Evolutionary conservation across 139 green algal species (phyloP).

Genomic region (Chlorella sp.): DNA sequence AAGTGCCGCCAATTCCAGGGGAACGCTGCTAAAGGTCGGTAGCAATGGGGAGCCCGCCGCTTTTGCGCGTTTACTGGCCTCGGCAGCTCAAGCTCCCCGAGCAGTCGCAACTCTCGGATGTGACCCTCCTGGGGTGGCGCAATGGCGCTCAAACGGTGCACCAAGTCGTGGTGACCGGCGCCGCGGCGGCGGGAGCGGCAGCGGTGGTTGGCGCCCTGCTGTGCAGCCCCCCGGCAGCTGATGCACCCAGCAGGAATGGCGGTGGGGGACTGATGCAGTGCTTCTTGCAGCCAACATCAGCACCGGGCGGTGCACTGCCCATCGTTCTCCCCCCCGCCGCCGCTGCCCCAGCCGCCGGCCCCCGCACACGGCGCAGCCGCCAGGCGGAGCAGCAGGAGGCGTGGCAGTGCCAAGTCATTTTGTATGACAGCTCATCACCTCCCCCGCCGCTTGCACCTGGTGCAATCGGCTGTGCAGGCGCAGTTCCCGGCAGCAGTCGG

Average conservation of each 20-base stretch:
- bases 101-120: neutral
- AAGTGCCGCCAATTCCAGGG: neutral
- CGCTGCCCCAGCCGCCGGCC: neutral
- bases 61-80: constrained; percentile 4
- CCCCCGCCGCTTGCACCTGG: neutral
- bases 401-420: neutral
- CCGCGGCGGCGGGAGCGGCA: neutral
- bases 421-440: neutral
- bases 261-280: neutral
- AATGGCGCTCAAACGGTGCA: neutral
- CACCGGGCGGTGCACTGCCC: neutral
- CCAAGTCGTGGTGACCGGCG: constrained; percentile 7
- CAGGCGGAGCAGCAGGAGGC: neutral
- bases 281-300: neutral
- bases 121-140: neutral
- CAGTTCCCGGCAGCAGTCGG: neutral
- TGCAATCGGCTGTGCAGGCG: neutral
- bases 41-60: neutral
- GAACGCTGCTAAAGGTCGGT: neutral
- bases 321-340: neutral
- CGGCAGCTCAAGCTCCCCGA: neutral
- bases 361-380: neutral
- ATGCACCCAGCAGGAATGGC: neutral
- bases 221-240: neutral
- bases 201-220: neutral